phyloP scores from a whole-genome alignment of 2,329 filamentous ascomycete genomes.

The Raffaelea deltoideospora region DNA sequence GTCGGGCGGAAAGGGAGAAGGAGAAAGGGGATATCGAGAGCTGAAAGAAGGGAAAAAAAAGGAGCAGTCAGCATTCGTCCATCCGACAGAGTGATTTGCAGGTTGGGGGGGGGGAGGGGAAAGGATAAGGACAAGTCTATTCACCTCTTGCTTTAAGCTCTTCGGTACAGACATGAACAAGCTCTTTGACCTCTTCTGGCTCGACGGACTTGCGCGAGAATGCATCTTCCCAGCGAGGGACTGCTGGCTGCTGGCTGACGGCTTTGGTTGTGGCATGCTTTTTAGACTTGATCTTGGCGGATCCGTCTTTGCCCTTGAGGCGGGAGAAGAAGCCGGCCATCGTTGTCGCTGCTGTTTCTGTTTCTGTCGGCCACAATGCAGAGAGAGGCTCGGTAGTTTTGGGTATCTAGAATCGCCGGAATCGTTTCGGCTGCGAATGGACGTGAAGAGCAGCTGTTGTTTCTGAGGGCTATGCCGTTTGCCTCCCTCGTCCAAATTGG shows the following conservation, averaged over 20 bases:
- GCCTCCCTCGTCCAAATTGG: no score
- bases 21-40: slow-evolving; percentile 80
- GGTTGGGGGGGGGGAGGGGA: no score
- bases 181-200: slow-evolving; percentile 79
- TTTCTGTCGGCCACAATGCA: no score
- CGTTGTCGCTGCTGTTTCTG: slow-evolving; percentile 12
- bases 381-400: no score
- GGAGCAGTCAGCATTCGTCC: no score
- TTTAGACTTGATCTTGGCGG: slow-evolving; percentile 41
- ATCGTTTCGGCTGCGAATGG: no score
- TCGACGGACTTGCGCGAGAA: slow-evolving; percentile 72
- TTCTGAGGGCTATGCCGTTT: no score
- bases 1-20: slow-evolving; percentile 88
- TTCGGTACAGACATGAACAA: slow-evolving; percentile 69
- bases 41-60: slow-evolving; percentile 31
- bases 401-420: no score
- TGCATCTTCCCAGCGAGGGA: slow-evolving; percentile 75
- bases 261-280: slow-evolving; percentile 44
- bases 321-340: slow-evolving; percentile 47
- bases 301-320: slow-evolving; percentile 62
- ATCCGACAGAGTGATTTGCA: slow-evolving; percentile 8
- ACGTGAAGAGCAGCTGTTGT: no score
- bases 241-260: slow-evolving; percentile 38
- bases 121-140: no score
- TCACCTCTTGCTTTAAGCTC: slow-evolving; percentile 95